Evolutionary conservation across 176 grass and related monocot species (phyloP), one percentile per base, ranked within the genome.

Genomic region (Metroxylon sagu): DNA sequence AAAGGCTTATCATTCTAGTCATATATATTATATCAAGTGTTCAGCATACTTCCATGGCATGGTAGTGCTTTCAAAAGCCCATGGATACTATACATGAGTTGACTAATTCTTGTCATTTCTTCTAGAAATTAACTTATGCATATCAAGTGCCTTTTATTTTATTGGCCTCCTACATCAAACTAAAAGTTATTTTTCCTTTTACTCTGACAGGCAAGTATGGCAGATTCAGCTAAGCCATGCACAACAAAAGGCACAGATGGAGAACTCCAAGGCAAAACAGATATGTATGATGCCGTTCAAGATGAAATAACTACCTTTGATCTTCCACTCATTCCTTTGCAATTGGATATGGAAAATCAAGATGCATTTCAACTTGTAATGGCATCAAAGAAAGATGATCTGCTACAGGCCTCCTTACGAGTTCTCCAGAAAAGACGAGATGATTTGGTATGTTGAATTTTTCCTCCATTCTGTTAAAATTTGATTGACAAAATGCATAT

Each of bases 371-470:
- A 35, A 52, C 39, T 19, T 26, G 14, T 29, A 7, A 49, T 28
- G 54, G 12, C 52, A 25, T 68, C 66, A 23, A 68, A 68, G 68
- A 60, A 50, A 71, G 16, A 60, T 53, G 69, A 71, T 30, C 14
- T 70, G 16, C 31, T 52, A 35, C 26, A 23, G 23, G 25, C 69
- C 61, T 71, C 69, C 17, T 71, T 71, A 49, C 26, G 26, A 61
- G 49, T 53, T 61, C 69, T 71, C 52, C 43, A 31, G 57, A 71
- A 61, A 61, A 61, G 48, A 35, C 25, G 69, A 28, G 26, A 71
- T 53, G 57, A 61, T 71, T 31, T 61, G 57, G 69, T 61, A 71
- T 52, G 23, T 1, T 23, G 21, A 23, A 23, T 23, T 23, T 14
- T 43, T 43, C 8, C 35, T 43, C 35, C 35, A 14, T 43, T 43